Conservation (phyloP, 352 stramenopile species). For the Pseudoperonospora humuli region DNA sequence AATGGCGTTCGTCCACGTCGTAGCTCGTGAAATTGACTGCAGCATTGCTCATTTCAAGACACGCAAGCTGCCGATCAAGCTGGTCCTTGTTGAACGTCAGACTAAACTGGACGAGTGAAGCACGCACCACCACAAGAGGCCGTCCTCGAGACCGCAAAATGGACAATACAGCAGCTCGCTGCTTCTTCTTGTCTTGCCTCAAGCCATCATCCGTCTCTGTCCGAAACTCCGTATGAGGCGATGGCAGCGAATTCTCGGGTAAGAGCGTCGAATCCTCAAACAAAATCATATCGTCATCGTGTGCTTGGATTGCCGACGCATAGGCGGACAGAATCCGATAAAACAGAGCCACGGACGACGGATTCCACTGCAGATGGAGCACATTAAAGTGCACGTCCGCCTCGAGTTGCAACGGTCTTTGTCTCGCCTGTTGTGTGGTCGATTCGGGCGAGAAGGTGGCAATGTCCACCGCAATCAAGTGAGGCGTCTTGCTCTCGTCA, state of each 20-base stretch:
- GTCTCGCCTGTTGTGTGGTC: background rate
- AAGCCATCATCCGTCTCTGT: background rate
- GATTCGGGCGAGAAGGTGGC: conserved; percentile 26
- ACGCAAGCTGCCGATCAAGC: conserved; percentile 52
- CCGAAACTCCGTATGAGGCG: background rate
- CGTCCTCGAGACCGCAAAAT: conserved; percentile 13
- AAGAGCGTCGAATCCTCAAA: conserved; percentile 5
- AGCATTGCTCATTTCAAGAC: conserved; percentile 49
- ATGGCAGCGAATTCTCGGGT: background rate
- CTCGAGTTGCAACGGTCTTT: conserved; percentile 27
- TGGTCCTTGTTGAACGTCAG: conserved; percentile 83
- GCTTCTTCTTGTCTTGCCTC: background rate
- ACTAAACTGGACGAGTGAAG: conserved; percentile 65
- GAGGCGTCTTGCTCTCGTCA: conserved; percentile 12
- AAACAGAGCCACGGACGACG: conserved; percentile 67
- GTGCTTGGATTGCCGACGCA: conserved; percentile 37
- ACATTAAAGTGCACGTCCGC: conserved; percentile 60
- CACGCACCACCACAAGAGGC: conserved; percentile 31
- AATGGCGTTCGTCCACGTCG: conserved; percentile 2
- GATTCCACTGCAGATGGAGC: conserved; percentile 78
- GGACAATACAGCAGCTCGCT: background rate
- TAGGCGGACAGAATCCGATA: conserved; percentile 66
- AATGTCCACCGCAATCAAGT: conserved; percentile 48
- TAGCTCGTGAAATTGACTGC: conserved; percentile 38
- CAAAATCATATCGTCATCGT: conserved; percentile 18